Conservation (phyloP, 2,329 filamentous ascomycete genomes). For the Diplodia sapinea region DNA sequence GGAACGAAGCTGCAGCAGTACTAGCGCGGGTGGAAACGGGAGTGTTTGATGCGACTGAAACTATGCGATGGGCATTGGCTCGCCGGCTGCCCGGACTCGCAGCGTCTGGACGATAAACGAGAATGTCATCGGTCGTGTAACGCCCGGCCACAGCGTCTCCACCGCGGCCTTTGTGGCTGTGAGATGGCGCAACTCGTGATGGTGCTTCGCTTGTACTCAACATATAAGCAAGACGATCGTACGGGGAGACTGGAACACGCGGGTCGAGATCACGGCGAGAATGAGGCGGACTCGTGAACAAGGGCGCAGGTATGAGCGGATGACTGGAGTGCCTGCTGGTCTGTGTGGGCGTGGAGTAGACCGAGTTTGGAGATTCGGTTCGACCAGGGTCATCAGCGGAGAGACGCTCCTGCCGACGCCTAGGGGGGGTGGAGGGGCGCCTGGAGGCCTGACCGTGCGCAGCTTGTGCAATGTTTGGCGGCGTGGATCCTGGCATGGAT, state of each 20-base stretch:
- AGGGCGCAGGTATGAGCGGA: conserved; percentile 25
- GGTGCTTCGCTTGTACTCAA: neutral
- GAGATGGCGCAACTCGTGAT: conserved; percentile 3
- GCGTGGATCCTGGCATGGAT: conserved; percentile 18
- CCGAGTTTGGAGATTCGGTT: conserved; percentile 6
- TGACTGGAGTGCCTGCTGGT: conserved; percentile 6
- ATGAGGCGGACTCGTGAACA: conserved; percentile 30
- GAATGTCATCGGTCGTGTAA: neutral
- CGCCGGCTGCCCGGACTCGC: neutral
- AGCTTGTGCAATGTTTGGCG: conserved; percentile 27
- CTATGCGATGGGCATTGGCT: neutral
- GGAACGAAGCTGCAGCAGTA: neutral
- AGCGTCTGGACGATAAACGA: neutral
- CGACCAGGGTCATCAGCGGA: conserved; percentile 4
- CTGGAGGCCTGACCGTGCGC: conserved; percentile 24
- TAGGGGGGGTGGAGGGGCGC: conserved; percentile 12
- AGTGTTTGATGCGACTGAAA: conserved; percentile 10
- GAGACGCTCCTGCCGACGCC: conserved; percentile 16
- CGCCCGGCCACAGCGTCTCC: neutral
- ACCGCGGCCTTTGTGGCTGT: neutral
- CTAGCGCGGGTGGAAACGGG: conserved; percentile 3
- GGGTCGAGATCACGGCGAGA: conserved; percentile 26
- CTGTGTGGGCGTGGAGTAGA: conserved; percentile 16
- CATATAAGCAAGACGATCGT: conserved; percentile 21
- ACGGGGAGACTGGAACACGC: conserved; percentile 26